Conservation (phyloP, 805 yeast genomes). For the Barnettozyma salicaria region DNA sequence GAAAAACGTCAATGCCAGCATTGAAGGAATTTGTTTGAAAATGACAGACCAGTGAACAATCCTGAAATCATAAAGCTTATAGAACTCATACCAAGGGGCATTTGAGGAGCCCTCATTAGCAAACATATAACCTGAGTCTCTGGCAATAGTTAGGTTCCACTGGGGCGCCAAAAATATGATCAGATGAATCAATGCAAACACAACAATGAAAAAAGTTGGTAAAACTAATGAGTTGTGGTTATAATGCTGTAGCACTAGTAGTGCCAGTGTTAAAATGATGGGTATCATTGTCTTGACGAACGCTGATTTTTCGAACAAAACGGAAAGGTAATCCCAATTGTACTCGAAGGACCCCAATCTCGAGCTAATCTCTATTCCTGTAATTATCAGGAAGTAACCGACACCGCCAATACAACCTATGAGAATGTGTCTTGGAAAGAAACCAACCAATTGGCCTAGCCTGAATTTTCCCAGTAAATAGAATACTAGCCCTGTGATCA, state of each 20-base stretch:
- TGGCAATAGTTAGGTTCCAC: conserved; percentile 53
- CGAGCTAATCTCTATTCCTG: conserved; percentile 90
- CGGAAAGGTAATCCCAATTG: conserved; percentile 47
- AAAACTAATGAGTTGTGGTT: conserved; percentile 67
- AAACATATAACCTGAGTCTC: conserved; percentile 84
- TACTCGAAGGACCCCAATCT: conserved; percentile 69
- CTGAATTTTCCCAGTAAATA: conserved; percentile 68
- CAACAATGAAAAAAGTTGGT: conserved; percentile 71
- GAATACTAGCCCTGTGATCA: conserved; percentile 83
- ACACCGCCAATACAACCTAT: conserved; percentile 99
- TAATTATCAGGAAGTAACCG: conserved; percentile 83
- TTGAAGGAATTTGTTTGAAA: conserved; percentile 71
- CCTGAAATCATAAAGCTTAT: conserved; percentile 60
- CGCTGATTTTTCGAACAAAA: conserved; percentile 36
- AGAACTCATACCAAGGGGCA: conserved; percentile 90
- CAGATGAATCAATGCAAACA: conserved; percentile 65
- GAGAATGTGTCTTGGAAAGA: conserved; percentile 91
- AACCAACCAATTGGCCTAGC: conserved; percentile 84
- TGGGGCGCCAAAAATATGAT: conserved; percentile 59
- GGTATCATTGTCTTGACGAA: conserved; percentile 72
- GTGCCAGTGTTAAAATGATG: conserved; percentile 49
- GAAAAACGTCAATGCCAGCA: conserved; percentile 92
- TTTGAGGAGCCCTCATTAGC: conserved; percentile 44
- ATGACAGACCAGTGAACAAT: conserved; percentile 73
- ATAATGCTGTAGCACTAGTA: conserved; percentile 56